Conservation (phyloP, 2,329 filamentous ascomycete genomes). For the Colletotrichum melonis region DNA sequence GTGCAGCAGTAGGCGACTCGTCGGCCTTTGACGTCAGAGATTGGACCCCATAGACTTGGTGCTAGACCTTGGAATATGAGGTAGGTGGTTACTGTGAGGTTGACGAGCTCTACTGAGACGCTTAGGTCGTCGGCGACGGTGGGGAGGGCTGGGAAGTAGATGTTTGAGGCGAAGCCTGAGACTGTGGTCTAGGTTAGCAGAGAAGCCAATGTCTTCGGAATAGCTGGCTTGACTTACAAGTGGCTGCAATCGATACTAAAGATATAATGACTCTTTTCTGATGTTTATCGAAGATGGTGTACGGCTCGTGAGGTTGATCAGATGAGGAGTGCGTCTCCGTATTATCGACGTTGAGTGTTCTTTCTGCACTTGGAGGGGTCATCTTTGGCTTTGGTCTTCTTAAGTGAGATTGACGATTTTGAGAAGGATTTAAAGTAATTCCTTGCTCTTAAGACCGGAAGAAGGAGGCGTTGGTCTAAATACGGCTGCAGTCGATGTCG, state of each 20-base stretch:
- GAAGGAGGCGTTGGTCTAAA: background rate
- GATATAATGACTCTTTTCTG: conserved; percentile 61
- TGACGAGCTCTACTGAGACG: conserved; percentile 52
- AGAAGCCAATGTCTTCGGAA: background rate
- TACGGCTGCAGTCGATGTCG: too few relatives aligned
- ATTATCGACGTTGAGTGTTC: background rate
- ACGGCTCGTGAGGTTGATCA: conserved; percentile 45
- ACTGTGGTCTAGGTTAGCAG: conserved; percentile 40
- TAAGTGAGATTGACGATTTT: too few relatives aligned
- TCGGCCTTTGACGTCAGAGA: conserved; percentile 60
- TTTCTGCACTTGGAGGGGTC: background rate
- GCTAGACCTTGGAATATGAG: conserved; percentile 63
- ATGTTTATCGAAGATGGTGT: conserved; percentile 61
- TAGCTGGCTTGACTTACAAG: conserved; percentile 50
- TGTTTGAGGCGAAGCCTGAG: conserved; percentile 55
- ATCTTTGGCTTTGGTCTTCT: background rate
- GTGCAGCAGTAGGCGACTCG: conserved; percentile 59
- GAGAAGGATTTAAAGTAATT: too few relatives aligned
- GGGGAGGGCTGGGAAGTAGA: conserved; percentile 62
- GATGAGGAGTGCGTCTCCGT: background rate
- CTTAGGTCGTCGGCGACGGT: conserved; percentile 55
- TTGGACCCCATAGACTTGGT: conserved; percentile 61
- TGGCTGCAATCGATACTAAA: conserved; percentile 61
- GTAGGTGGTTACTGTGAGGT: conserved; percentile 58
- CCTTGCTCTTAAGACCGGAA: background rate